Percentiles rank a stretch among this genome's conserved stretches.
phyloP scores from a whole-genome alignment of 164 flowering plant species.

The Malania oleifera region DNA sequence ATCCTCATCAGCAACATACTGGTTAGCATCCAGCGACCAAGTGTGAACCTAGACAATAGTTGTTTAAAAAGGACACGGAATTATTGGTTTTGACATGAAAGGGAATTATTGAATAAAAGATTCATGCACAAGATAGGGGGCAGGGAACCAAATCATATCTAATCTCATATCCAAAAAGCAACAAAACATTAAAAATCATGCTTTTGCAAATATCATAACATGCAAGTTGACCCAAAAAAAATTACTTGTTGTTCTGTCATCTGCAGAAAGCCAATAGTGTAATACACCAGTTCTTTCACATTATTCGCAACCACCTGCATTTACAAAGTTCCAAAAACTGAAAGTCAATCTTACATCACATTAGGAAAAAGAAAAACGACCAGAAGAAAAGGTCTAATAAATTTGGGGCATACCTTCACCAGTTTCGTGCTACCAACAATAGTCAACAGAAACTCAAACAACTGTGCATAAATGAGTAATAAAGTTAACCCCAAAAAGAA shows the following conservation, averaged over 20 bases:
- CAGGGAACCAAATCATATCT: not conserved
- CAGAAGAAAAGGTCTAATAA: not conserved
- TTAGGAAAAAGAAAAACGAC: not conserved
- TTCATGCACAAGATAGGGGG: too few relatives aligned
- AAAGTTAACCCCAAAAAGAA: not conserved
- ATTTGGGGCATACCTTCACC: conserved; percentile 41
- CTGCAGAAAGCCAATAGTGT: conserved; percentile 79
- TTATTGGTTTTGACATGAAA: too few relatives aligned
- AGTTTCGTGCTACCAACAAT: conserved; percentile 61
- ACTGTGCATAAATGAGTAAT: conserved; percentile 33
- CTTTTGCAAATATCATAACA: too few relatives aligned
- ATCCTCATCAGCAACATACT: conserved; percentile 95
- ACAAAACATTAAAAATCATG: not conserved
- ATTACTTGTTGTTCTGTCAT: conserved; percentile 90
- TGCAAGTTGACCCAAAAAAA: not conserved
- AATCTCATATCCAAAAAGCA: not conserved
- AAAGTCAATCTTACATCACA: not conserved
- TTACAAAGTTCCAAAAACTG: conserved; percentile 1
- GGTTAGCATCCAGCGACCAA: conserved; percentile 89
- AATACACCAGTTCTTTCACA: conserved; percentile 66
- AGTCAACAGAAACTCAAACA: conserved; percentile 83
- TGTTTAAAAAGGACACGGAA: too few relatives aligned
- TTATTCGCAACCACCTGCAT: conserved; percentile 55
- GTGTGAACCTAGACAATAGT: conserved; percentile 46
- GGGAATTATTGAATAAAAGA: too few relatives aligned